Percentiles rank a stretch among this genome's conserved stretches.
Conservation (phyloP, 1,284 basidiomycete species). For the Veloboletus limbatus region DNA sequence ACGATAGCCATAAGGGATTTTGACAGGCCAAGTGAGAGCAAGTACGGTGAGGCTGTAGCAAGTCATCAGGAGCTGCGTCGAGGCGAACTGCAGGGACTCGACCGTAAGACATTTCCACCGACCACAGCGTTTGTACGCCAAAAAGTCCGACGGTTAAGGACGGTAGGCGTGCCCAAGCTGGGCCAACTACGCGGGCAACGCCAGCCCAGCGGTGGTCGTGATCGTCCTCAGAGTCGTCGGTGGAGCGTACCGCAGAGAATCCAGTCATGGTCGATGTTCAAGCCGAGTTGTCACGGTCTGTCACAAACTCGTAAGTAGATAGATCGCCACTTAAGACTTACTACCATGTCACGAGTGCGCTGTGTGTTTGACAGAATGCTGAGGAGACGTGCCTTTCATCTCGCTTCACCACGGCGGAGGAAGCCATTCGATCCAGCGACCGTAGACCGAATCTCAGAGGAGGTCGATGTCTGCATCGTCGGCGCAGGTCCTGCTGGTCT, state of each 20-base stretch:
- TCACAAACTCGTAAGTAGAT: too few species aligned
- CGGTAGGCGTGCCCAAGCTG: slow-evolving; percentile 63
- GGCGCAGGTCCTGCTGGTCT: slow-evolving; percentile 95
- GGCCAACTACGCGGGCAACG: slow-evolving; percentile 55
- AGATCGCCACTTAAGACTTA: too few species aligned
- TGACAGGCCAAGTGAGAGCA: slow-evolving; percentile 85
- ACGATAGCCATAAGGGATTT: slow-evolving; percentile 89
- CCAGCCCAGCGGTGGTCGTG: slow-evolving; percentile 49
- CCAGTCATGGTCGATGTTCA: slow-evolving; percentile 54
- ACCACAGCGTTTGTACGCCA: slow-evolving; percentile 86
- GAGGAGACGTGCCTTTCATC: slow-evolving; percentile 29
- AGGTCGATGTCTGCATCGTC: slow-evolving; percentile 96
- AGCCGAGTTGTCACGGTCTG: too few species aligned
- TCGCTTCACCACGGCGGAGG: slow-evolving; percentile 29
- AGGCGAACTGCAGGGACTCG: slow-evolving; percentile 20
- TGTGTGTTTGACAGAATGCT: slow-evolving; percentile 12
- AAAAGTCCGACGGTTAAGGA: slow-evolving; percentile 74
- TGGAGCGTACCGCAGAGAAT: slow-evolving; percentile 40
- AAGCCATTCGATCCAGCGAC: slow-evolving; percentile 45
- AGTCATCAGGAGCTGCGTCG: too few species aligned
- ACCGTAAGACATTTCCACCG: slow-evolving; percentile 91
- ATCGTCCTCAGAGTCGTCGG: slow-evolving; percentile 35
- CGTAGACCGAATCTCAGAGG: slow-evolving; percentile 78
- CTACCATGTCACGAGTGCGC: too few species aligned
- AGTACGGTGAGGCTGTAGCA: slow-evolving; percentile 81